phyloP scores from a whole-genome alignment of 352 stramenopile genomes.

The Phytophthora melonis region DNA sequence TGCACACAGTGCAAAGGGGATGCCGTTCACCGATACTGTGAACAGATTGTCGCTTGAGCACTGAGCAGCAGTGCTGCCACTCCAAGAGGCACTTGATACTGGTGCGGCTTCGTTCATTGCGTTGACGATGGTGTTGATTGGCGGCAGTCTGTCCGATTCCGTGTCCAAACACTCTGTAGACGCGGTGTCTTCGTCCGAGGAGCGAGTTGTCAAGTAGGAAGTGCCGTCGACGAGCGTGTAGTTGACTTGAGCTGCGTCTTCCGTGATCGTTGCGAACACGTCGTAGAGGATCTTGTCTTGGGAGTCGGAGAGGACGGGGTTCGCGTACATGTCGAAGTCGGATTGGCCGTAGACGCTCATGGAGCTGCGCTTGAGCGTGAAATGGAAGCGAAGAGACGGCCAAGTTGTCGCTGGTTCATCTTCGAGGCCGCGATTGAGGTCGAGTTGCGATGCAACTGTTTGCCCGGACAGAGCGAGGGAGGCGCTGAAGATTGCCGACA shows the following conservation, averaged over 20 bases:
- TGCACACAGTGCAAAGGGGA: slow-evolving; percentile 21
- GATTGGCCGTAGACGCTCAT: slow-evolving; percentile 43
- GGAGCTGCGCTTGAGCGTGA: slow-evolving; percentile 43
- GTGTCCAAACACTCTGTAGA: slow-evolving; percentile 23
- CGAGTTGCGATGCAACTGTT: not conserved
- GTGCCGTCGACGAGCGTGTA: slow-evolving; percentile 42
- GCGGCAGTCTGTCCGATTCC: slow-evolving; percentile 18
- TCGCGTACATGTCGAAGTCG: slow-evolving; percentile 41
- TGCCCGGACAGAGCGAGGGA: not conserved
- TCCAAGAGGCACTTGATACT: slow-evolving; percentile 5
- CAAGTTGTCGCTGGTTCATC: slow-evolving; percentile 1
- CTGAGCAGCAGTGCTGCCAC: not conserved
- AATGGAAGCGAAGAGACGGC: slow-evolving; percentile 36
- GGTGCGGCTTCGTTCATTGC: slow-evolving; percentile 16
- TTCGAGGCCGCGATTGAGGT: not conserved
- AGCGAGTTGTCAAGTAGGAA: slow-evolving; percentile 28
- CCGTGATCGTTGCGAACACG: slow-evolving; percentile 23
- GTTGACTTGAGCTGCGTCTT: slow-evolving; percentile 27
- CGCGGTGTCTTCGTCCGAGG: slow-evolving; percentile 3
- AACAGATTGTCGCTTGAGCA: slow-evolving; percentile 11
- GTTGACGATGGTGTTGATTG: slow-evolving; percentile 27
- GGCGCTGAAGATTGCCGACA: not conserved
- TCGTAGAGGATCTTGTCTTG: slow-evolving; percentile 38
- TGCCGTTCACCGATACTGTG: slow-evolving; percentile 12
- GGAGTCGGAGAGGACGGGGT: slow-evolving; percentile 20